Conservation (phyloP, 2,329 filamentous ascomycete genomes). For the Volutella citrinella region DNA sequence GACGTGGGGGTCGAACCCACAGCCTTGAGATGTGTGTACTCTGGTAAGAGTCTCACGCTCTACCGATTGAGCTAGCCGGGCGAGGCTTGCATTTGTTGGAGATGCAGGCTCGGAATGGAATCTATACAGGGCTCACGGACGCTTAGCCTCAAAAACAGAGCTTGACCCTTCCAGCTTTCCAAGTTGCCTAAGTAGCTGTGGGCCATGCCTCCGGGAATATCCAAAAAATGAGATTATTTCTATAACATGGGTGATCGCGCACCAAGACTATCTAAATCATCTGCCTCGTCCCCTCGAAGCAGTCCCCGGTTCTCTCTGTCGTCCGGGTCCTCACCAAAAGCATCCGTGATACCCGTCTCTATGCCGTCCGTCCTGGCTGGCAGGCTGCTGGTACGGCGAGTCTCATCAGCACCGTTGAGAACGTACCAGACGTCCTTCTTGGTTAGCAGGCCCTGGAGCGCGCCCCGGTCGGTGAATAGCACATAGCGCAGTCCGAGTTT, state of each 20-base stretch:
- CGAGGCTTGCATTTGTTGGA: too few relatives aligned
- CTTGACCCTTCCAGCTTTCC: too few relatives aligned
- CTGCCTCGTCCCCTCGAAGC: conserved; percentile 34
- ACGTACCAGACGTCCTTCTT: conserved; percentile 98
- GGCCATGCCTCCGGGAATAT: too few relatives aligned
- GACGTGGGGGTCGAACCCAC: too few relatives aligned
- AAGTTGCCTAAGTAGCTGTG: too few relatives aligned
- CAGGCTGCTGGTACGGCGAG: conserved; percentile 40
- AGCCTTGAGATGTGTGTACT: too few relatives aligned
- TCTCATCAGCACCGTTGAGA: conserved; percentile 72
- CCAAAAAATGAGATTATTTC: too few relatives aligned
- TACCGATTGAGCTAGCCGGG: conserved; percentile 47
- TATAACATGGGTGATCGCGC: conserved; percentile 24
- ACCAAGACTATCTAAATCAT: conserved; percentile 30
- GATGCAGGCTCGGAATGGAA: too few relatives aligned
- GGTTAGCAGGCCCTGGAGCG: conserved; percentile 80
- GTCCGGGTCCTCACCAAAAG: conserved; percentile 29
- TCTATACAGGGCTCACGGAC: too few relatives aligned
- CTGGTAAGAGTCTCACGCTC: conserved; percentile 71
- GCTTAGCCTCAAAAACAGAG: too few relatives aligned
- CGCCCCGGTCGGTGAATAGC: conserved; percentile 78
- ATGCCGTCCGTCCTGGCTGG: conserved; percentile 16
- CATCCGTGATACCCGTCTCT: conserved; percentile 32
- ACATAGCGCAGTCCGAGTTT: conserved; percentile 90
- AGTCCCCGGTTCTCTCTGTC: conserved; percentile 42